Conservation (phyloP, 225 moss, liverwort and hornwort species). For the Pleurozium schreberi region DNA sequence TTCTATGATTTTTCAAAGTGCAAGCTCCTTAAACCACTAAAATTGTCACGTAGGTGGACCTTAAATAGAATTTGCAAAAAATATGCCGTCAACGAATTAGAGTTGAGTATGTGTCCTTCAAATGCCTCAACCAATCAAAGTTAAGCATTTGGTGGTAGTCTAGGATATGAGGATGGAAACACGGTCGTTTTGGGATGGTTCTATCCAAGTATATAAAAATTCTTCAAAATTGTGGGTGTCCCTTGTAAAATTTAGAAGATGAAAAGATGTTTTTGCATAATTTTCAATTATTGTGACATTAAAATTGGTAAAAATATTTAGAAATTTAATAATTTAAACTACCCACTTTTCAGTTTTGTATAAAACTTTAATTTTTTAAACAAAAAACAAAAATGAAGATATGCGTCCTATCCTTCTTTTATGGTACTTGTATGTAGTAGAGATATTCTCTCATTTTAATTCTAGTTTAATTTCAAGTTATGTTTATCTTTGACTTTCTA, state of each 20-base stretch:
- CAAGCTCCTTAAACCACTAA: neutral
- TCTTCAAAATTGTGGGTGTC: neutral
- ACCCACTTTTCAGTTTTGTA: neutral
- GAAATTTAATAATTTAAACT: neutral
- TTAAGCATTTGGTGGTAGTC: neutral
- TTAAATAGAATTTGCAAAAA: too few species aligned
- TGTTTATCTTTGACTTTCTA: neutral
- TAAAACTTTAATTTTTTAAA: neutral
- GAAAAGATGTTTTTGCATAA: neutral
- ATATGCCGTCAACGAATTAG: too few species aligned
- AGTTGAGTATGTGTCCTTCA: too few species aligned
- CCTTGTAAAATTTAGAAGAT: neutral
- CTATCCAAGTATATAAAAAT: too few species aligned
- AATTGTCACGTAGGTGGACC: fast-evolving
- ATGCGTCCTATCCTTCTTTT: neutral
- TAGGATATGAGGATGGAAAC: too few species aligned
- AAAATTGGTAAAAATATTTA: too few species aligned
- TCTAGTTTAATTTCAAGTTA: neutral
- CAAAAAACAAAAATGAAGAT: neutral
- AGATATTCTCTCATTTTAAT: neutral
- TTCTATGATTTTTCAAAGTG: neutral
- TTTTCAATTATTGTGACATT: neutral
- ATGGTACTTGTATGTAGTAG: fast-evolving
- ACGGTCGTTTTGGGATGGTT: too few species aligned
- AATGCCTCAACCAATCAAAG: too few species aligned